Base-by-base conservation (phyloP, 129 eudicot genomes). In the Tagetes erecta region DNA sequence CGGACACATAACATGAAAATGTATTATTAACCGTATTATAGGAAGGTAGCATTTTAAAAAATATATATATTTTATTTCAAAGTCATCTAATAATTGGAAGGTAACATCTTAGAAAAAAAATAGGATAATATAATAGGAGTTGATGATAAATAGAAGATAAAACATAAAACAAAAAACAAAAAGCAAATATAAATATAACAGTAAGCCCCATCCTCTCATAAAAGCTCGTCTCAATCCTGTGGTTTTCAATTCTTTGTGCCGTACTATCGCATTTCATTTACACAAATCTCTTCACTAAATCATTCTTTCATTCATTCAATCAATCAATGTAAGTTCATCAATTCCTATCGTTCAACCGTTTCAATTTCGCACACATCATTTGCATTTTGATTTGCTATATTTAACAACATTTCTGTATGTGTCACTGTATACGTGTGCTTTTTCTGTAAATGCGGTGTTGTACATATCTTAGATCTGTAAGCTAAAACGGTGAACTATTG, bases 211-310 rank as follows among this genome's bases (percentile, higher is more conserved):
- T 79, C 88, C 91, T 76, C 69, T 76, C 69, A 74, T 71, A 68
- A 85, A 86, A 81, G 69, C 80, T 72, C 84, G 83, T 78, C 89
- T 84, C 81, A 64, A 75, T 86, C 89, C 85, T 84, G 88, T 89
- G 96, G 89, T 73, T 78, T 89, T 78, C 87, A 82, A 70, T 80
- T 67, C 76, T 81, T 71, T 78, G 8, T 70, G 82, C 81, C 71
- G 81, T 86, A 83, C 91, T 62, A 69, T 77, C 63, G 53, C 74
- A 44, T 31, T 67, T 74, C 53, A 33, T 37, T 47, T 35, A 40
- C 70, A 6, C 63, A 56, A 55, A 37, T 72, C 39, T 64, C 68
- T 53, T 64, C 46, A 64, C 71, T 67, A 7, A 45, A 65, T 66
- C 77, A 10, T 77, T 77, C 37, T 8, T 14, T 66, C 77, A 10